Conservation (phyloP, 2,329 filamentous ascomycete genomes). For the Apiospora phragmitis region DNA sequence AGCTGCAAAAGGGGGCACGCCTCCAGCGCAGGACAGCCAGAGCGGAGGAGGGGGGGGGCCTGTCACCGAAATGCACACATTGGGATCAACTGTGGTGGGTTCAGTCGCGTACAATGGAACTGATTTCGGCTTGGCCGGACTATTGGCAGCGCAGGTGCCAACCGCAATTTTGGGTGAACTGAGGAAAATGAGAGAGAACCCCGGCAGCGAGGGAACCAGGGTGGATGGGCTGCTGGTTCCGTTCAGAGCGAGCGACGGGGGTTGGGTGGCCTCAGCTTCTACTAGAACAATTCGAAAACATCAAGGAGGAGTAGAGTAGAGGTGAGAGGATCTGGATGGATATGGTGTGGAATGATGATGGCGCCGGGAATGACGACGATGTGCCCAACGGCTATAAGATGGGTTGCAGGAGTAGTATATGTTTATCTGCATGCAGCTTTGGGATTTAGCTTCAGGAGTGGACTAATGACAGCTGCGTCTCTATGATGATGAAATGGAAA, state of each 20-base stretch:
- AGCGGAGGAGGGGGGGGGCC: not conserved
- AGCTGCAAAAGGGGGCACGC: not conserved
- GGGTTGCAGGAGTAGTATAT: not conserved
- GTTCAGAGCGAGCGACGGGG: not conserved
- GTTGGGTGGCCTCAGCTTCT: not conserved
- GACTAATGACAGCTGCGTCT: not conserved
- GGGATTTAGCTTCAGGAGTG: not conserved
- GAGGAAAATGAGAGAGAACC: not conserved
- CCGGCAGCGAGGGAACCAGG: not conserved
- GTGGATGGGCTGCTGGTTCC: not conserved
- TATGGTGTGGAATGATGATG: not conserved
- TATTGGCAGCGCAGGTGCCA: constrained; percentile 8
- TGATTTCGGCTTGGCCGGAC: constrained; percentile 5
- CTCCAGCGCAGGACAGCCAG: not conserved
- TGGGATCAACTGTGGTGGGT: constrained; percentile 6
- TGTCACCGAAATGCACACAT: constrained; percentile 15
- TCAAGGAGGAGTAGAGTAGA: not conserved
- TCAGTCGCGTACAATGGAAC: constrained; percentile 5
- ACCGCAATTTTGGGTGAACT: not conserved
- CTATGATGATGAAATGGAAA: constrained; percentile 8
- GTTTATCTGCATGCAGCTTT: not conserved
- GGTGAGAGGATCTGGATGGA: not conserved
- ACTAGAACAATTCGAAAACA: not conserved
- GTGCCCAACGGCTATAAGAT: not conserved
- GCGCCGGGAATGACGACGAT: not conserved